Base-by-base conservation (phyloP, 2,329 filamentous ascomycete genomes). In the Colletotrichum lini region DNA sequence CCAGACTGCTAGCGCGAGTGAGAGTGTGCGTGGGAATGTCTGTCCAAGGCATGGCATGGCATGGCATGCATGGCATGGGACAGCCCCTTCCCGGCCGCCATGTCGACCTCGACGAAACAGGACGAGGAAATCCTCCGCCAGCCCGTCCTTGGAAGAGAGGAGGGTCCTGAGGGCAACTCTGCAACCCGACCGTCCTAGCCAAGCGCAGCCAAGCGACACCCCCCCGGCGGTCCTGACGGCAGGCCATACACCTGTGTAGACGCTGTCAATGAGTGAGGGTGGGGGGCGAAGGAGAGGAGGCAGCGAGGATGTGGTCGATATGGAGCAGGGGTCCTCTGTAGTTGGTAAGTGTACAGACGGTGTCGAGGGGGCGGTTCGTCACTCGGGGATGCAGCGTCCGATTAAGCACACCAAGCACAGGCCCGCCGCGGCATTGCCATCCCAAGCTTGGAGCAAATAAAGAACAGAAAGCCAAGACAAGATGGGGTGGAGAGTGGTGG, bases 341-440 rank as follows among this genome's bases (percentile, higher is more conserved):
- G 52, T 68, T 40, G 15, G 38, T 30, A 30, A 30, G 30, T 30
- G 6, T 30, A 30, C 30, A 60, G 67, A 56, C 47, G 57, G 52
- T 45, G 64, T 52, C 52, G 53, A 61, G 57, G 45, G 64, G 50
- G 52, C 50, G 52, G 68, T 68, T 71, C 58, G 65, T 63, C 40
- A 52, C 65, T 68, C 68, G 58, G 68, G 68, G 68, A 71, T 23
- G 42, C 52, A 68, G 70, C 59, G 70, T 72, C 70, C 70, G 70
- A 72, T 72, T 66, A 70, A 73, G 68, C 73, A 71, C 64, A 26
- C 65, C 52, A 68, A 76, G 76, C 74, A 72, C 70, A 65, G 74
- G 67, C 65, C 68, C 64, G 53, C 45, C n/a, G 45, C 59, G 59
- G 70, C 66, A 65, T 72, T 73, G 71, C 72, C 76, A 73, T 78